Percentiles rank a stretch among this genome's conserved stretches.
These are phyloP conservation scores for Gynandropsis gynandra DNA, from an alignment of 345 rosid genomes.

Conservation along the genomic window DNA sequence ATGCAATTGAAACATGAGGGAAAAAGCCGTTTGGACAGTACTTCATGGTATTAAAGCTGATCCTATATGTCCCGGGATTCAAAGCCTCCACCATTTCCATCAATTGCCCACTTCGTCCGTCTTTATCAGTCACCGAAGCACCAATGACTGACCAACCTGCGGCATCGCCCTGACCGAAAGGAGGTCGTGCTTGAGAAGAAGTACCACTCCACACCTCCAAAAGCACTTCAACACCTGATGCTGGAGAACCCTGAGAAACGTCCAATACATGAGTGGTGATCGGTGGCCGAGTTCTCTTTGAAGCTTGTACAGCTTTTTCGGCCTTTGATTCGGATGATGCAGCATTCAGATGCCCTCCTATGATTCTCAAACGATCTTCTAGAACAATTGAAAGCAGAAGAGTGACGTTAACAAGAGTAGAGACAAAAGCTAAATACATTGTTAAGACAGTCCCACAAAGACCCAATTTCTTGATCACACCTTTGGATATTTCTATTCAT, in stretches of 20 bases:
- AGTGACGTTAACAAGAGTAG: constrained; percentile 4
- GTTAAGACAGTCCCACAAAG: constrained; percentile 1
- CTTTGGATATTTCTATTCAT: no score
- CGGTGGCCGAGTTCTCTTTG: constrained; percentile 63
- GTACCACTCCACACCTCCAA: constrained; percentile 66
- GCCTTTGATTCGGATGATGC: constrained; percentile 32
- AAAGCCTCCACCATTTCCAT: constrained; percentile 57
- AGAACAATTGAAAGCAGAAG: constrained; percentile 23
- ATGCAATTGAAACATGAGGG: constrained; percentile 70
- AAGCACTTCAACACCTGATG: constrained; percentile 60
- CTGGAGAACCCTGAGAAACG: constrained; percentile 77
- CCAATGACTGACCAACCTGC: constrained; percentile 56
- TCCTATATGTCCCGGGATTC: constrained; percentile 68
- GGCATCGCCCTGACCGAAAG: constrained; percentile 30
- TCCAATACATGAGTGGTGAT: constrained; percentile 91
- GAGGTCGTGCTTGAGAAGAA: constrained; percentile 32
- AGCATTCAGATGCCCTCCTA: constrained; percentile 63
- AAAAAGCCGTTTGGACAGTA: constrained; percentile 72
- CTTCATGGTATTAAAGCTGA: constrained; percentile 76
- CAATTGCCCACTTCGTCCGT: constrained; percentile 78
- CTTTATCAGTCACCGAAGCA: constrained; percentile 60
- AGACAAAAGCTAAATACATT: not conserved
- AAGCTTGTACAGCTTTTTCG: constrained; percentile 33
- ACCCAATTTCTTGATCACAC: not conserved
- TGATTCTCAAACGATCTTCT: constrained; percentile 64